A percentile compares a stretch with the other conserved stretches of the same genome.
phyloP scores from a whole-genome alignment of 2,329 filamentous ascomycete species.

The Claviceps sp. region DNA sequence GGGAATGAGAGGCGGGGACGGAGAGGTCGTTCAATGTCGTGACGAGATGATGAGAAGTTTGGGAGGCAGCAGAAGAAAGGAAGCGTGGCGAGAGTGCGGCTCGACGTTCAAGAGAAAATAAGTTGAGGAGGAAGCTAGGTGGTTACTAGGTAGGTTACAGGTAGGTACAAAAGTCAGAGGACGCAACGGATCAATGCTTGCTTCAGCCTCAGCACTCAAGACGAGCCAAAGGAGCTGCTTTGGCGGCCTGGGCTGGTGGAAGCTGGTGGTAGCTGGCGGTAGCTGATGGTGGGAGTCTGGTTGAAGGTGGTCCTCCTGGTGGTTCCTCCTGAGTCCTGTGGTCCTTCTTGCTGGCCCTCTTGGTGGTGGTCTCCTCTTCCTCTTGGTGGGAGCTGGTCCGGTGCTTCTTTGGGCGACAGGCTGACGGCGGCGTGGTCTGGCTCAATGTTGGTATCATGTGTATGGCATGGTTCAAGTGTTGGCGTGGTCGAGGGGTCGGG shows the following conservation, averaged over 20 bases:
- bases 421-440: neutral
- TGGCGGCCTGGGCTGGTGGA: neutral
- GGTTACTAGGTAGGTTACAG: neutral
- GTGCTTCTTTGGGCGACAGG: neutral
- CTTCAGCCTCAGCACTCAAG: slow-evolving; percentile 6
- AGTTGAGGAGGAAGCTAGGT: slow-evolving; percentile 2
- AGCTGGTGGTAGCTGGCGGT: neutral
- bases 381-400: neutral
- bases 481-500: slow-evolving; percentile 1
- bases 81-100: slow-evolving; percentile 2
- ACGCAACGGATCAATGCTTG: slow-evolving; percentile 2
- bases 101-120: slow-evolving; percentile 3
- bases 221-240: slow-evolving; percentile 2
- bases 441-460: neutral
- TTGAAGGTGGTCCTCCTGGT: neutral
- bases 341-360: no score
- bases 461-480: neutral
- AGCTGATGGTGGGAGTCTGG: neutral
- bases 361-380: neutral
- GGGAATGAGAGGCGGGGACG: neutral
- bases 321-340: no score
- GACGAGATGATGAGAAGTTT: neutral
- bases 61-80: neutral
- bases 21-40: neutral
- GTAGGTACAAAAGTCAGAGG: neutral